Evolutionary conservation across 495 filamentous ascomycete species (phyloP).

Genomic region (Trypethelium eluteriae): DNA sequence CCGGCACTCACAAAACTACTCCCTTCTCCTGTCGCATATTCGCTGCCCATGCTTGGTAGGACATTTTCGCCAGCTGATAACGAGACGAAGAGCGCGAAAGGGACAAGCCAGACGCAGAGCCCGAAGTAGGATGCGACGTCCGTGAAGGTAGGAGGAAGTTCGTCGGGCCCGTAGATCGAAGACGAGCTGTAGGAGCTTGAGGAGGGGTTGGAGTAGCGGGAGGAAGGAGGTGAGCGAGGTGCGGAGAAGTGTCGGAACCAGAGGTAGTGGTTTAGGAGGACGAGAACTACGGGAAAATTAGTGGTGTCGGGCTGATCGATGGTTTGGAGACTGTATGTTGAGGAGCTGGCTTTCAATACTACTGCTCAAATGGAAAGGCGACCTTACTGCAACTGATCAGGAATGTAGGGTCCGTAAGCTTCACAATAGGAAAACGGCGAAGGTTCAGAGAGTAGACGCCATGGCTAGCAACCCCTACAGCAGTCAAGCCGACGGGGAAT

Average conservation of each 20-base stretch:
- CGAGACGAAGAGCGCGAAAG: conserved; percentile 90
- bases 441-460: conserved; percentile 84
- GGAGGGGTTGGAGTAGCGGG: conserved; percentile 39
- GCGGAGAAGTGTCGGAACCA: conserved; percentile 91
- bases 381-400: conserved; percentile 66
- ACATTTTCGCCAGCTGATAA: conserved; percentile 91
- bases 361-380: conserved; percentile 3
- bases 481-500: conserved; percentile 66
- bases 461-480: conserved; percentile 74
- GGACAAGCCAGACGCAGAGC: conserved; percentile 91
- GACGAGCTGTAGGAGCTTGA: conserved; percentile 7
- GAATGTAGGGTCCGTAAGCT: conserved; percentile 81
- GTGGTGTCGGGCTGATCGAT: not conserved
- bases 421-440: conserved; percentile 79
- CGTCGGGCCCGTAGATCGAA: conserved; percentile 20
- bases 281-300: conserved; percentile 49
- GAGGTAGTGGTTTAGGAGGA: conserved; percentile 86
- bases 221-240: conserved; percentile 25
- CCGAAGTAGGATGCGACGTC: conserved; percentile 96
- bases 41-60: conserved; percentile 72
- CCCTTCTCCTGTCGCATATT: conserved; percentile 54
- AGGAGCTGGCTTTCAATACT: not conserved
- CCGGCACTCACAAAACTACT: conserved; percentile 37
- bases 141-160: conserved; percentile 67
- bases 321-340: not conserved